Base-by-base conservation (phyloP, 192 early-diverging fungal species). In the Gonapodya sp. region DNA sequence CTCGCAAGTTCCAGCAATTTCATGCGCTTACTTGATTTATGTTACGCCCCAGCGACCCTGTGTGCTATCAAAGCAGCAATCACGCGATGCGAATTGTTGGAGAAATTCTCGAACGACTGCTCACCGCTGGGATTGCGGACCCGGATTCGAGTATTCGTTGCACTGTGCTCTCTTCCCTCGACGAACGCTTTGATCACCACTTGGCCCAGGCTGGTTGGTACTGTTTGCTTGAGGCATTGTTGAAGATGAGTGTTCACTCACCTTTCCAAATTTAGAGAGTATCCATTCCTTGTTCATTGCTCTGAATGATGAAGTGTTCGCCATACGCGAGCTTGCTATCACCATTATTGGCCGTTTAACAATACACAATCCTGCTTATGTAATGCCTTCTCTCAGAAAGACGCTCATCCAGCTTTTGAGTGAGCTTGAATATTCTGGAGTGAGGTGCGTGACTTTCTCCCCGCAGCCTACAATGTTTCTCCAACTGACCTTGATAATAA, bases 301-400 rank as follows among this genome's bases (percentile, higher is more conserved):
- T 0, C 80, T 96, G 79, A 96, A 96, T 79, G 97, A 98, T 82
- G 96, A 97, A 83, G 88, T 93, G 0, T 97, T 97, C 87, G 89
- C 91, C 1, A 94, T 96, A 73, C 90, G 95, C 14, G 92, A 96
- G 79, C 88, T 91, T 1, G 92, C 94, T 0, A 92, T 98, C 36
- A 81, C 88, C 0, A 93, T 96, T 64, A 94, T 98, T 79, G 97
- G 97, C 1, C 89, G 96, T 30, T 85, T 98, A 24, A 91, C 93
- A 0, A 84, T 91, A 2, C 91, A 92, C 80, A 98, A 97, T 83
- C 97, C 97, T 2, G 96, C 95, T 0, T 96, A 96, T 81, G 93
- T 96, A 16, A 91, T 97, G 89, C 95, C 97, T 1, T 94, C 93
- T 0, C 86, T 98, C 32, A 89, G 95, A 35, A 94, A 96, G 81